These are phyloP conservation scores for Chlorella sorokiniana DNA, from an alignment of 139 green algal species.

Conservation along the genomic window DNA sequence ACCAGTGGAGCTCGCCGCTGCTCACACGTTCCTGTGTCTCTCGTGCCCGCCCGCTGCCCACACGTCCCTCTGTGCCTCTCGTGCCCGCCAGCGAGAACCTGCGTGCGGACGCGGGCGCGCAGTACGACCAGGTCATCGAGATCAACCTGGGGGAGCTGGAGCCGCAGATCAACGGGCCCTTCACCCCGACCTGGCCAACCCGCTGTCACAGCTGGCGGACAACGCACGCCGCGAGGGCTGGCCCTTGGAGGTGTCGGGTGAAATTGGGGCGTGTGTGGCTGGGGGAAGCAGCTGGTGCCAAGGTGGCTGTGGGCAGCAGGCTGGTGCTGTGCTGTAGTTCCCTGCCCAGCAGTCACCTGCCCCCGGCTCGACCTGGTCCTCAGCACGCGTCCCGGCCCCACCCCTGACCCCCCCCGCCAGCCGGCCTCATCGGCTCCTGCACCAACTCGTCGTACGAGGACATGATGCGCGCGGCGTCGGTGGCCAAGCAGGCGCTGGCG, in stretches of 20 bases:
- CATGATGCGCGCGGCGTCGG: slow-evolving; percentile 84
- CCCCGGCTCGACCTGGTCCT: background rate
- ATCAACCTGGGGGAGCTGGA: slow-evolving; percentile 92
- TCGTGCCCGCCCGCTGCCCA: background rate
- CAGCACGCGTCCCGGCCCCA: background rate
- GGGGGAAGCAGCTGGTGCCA: background rate
- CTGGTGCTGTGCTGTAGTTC: background rate
- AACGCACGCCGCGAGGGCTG: slow-evolving; percentile 75
- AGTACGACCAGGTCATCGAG: slow-evolving; percentile 96
- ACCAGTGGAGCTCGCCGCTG: too few species aligned
- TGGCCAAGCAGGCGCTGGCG: slow-evolving; percentile 83
- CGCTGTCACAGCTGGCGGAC: slow-evolving; percentile 83
- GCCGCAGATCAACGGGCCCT: slow-evolving; percentile 92
- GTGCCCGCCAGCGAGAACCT: slow-evolving; percentile 68
- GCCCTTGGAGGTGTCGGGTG: slow-evolving; percentile 62
- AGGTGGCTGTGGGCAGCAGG: background rate
- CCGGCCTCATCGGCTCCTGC: slow-evolving; percentile 91
- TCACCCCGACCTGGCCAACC: slow-evolving; percentile 93
- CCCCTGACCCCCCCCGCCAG: slow-evolving; percentile 42
- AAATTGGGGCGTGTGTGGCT: background rate
- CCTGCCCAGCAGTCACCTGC: background rate
- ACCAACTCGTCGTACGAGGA: slow-evolving; percentile 96
- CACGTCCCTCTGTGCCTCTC: background rate
- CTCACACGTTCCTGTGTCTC: background rate
- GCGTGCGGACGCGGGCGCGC: slow-evolving; percentile 72